Evolutionary conservation across 805 yeast genomes (phyloP).

Genomic region (Saccharomyces eubayanus): DNA sequence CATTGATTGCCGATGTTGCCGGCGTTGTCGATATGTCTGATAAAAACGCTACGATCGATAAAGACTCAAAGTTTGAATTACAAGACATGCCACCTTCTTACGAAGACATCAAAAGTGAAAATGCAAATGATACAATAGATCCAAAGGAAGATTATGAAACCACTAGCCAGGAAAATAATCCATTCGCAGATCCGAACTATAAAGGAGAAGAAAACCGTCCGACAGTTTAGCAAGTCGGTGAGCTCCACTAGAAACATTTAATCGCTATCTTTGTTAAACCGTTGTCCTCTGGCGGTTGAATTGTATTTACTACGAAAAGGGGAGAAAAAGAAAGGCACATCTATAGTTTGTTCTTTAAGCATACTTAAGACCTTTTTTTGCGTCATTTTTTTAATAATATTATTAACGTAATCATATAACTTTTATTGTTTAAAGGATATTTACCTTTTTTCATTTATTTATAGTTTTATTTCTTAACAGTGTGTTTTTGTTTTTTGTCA

Average conservation of each 20-base stretch:
- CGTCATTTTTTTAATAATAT: neutral
- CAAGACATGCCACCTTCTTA: slow-evolving; percentile 43
- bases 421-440: too few relatives aligned
- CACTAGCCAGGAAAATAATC: neutral
- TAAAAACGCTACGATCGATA: slow-evolving; percentile 52
- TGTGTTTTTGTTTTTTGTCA: neutral
- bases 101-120: slow-evolving; percentile 7
- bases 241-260: neutral
- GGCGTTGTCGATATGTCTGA: slow-evolving; percentile 57
- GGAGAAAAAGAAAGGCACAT: neutral
- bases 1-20: slow-evolving; percentile 47
- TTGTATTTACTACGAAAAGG: neutral
- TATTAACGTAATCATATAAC: too few relatives aligned
- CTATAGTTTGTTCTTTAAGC: neutral
- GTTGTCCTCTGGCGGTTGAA: neutral
- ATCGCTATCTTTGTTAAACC: neutral
- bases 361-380: neutral
- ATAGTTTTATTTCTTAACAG: neutral
- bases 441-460: neutral
- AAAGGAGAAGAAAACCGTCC: neutral
- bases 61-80: slow-evolving; percentile 41
- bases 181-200: slow-evolving; percentile 2
- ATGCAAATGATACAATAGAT: slow-evolving; percentile 5
- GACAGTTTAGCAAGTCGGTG: neutral
- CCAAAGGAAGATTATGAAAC: neutral